phyloP scores from a whole-genome alignment of 768 basidiomycete genomes.

The Termitomyces sp. region DNA sequence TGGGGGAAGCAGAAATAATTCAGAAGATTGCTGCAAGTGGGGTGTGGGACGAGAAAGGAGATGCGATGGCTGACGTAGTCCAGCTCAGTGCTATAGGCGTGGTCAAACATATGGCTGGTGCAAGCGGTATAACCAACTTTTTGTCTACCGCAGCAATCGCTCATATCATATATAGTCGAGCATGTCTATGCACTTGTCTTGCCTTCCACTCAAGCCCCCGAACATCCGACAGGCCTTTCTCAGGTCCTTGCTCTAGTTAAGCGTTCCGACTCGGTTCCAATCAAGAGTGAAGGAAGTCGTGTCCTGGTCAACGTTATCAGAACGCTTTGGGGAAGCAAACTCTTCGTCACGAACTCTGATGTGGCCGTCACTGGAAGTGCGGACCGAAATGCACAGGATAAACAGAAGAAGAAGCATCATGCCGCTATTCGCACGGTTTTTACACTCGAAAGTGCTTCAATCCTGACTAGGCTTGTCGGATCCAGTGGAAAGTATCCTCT shows the following conservation, averaged over 20 bases:
- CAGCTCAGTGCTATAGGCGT: slow-evolving; percentile 86
- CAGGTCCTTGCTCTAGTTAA: slow-evolving; percentile 70
- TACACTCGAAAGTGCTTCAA: slow-evolving; percentile 48
- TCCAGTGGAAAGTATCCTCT: slow-evolving; percentile 78
- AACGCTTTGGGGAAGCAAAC: slow-evolving; percentile 62
- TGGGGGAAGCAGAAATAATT: slow-evolving; percentile 61
- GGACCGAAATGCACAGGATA: slow-evolving; percentile 29
- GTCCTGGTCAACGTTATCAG: slow-evolving; percentile 83
- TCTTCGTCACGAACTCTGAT: slow-evolving; percentile 19
- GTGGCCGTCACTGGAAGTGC: slow-evolving; percentile 16
- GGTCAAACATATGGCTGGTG: slow-evolving; percentile 82
- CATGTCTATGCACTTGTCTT: slow-evolving; percentile 49
- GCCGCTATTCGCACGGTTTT: slow-evolving; percentile 47
- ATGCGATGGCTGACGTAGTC: slow-evolving; percentile 77
- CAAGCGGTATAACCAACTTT: slow-evolving; percentile 47
- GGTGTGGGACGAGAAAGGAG: slow-evolving; percentile 66
- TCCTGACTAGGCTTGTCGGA: slow-evolving; percentile 66
- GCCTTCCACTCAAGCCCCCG: slow-evolving; percentile 24
- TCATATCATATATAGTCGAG: slow-evolving; percentile 25
- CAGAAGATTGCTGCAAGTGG: slow-evolving; percentile 54
- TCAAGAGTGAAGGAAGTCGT: slow-evolving; percentile 88
- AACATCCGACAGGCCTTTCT: slow-evolving; percentile 45
- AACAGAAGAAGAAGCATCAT: slow-evolving; percentile 45
- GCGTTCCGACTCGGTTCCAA: slow-evolving; percentile 74
- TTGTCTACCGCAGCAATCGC: background rate